Percentiles rank a stretch among this genome's conserved stretches.
Conservation (phyloP, 1,284 basidiomycete genomes). For the Ceratobasidium sp. region DNA sequence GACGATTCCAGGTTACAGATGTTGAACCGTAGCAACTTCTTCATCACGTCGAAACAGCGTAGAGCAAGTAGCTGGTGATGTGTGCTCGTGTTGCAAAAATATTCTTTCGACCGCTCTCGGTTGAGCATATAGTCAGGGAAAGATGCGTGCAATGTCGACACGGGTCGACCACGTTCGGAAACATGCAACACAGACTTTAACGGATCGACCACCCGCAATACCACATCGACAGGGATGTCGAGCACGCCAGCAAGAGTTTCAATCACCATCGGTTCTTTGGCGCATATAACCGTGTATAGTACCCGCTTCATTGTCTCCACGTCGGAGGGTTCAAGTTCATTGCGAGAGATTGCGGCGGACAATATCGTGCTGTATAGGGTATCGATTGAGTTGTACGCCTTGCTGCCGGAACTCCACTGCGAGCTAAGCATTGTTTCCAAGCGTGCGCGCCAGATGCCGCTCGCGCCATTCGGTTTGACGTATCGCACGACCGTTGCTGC, state of each 20-base stretch:
- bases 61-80: not conserved
- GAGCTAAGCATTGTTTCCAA: not conserved
- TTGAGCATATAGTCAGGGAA: too few species aligned
- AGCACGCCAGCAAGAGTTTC: not conserved
- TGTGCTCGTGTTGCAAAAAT: not conserved
- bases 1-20: constrained; percentile 16
- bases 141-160: too few species aligned
- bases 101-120: too few species aligned
- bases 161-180: not conserved
- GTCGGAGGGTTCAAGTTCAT: not conserved
- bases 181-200: constrained; percentile 18
- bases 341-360: not conserved
- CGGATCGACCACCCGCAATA: not conserved
- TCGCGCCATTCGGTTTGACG: not conserved
- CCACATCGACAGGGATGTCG: too few species aligned
- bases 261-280: constrained; percentile 7
- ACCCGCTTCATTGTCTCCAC: not conserved
- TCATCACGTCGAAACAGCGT: too few species aligned
- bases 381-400: not conserved
- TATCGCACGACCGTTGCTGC: too few species aligned
- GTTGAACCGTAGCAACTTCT: constrained; percentile 10
- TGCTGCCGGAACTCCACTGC: not conserved
- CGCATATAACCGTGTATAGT: too few species aligned
- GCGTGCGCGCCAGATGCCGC: not conserved
- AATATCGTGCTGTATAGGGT: constrained; percentile 1